These are phyloP conservation scores for Pisolithus microcarpus DNA, from an alignment of 768 basidiomycete species.

Conservation along the genomic window DNA sequence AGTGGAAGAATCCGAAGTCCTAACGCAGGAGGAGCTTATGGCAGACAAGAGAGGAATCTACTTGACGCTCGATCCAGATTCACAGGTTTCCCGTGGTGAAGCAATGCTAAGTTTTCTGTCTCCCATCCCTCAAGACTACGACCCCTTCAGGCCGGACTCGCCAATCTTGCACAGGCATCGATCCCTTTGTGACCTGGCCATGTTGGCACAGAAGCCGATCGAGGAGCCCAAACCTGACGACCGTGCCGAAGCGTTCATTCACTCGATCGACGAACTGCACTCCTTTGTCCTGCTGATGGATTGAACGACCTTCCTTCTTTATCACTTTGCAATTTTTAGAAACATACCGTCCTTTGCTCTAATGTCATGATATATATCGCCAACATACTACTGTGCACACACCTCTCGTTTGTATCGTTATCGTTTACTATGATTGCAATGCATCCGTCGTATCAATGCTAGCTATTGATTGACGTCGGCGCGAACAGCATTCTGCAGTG, in stretches of 20 bases:
- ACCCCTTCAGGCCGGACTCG: conserved; percentile 13
- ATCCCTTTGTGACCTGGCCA: conserved; percentile 16
- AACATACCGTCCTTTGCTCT: background rate
- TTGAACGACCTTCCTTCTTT: conserved; percentile 1
- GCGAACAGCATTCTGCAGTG: too few relatives aligned
- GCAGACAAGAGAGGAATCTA: conserved; percentile 20
- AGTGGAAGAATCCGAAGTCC: background rate
- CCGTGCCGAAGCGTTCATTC: background rate
- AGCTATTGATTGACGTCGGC: too few relatives aligned
- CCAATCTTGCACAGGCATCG: conserved; percentile 15
- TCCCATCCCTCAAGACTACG: conserved; percentile 14
- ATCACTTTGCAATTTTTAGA: background rate
- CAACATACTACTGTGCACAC: background rate
- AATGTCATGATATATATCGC: background rate
- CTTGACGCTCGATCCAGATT: conserved; percentile 22
- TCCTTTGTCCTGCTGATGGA: conserved; percentile 13
- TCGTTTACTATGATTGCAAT: conserved; percentile 4
- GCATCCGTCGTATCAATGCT: background rate
- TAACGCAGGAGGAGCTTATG: conserved; percentile 5
- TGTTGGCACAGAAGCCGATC: background rate
- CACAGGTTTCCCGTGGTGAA: conserved; percentile 17
- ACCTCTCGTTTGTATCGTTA: conserved; percentile 8
- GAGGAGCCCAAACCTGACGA: background rate
- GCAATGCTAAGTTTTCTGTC: conserved; percentile 17
- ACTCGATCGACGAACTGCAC: conserved; percentile 19